Evolutionary conservation across 371 early-diverging fungal species (phyloP), one percentile per base, ranked within the genome.

Genomic region (Mortierella sp.): DNA sequence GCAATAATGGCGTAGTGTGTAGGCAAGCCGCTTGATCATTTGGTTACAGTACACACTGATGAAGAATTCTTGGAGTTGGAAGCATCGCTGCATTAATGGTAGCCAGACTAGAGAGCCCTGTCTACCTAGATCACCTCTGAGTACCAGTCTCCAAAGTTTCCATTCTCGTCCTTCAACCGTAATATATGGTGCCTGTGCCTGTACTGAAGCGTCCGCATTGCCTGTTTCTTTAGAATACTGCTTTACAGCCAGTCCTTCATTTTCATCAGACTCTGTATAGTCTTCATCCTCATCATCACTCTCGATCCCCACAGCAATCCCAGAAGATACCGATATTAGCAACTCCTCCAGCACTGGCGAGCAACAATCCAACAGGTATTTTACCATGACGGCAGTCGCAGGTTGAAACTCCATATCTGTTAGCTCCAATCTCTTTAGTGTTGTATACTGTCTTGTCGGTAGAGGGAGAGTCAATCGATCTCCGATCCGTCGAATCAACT

Each of bases 281-380:
- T n/a, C 13, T 23, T 23, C 51, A 13, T 51, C 51, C 23, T 12
- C 4, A 51, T 51, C 51, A 5, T 23, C 51, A 15, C 19, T 45
- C 31, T 67, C 73, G 5, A 58, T 45, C 54, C 68, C 68, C 1
- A 64, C 68, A 9, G 34, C 37, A 54, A 70, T 76, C 0, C 76
- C 70, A 42, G 51, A 66, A 26, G 76, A 76, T 9, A 76, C 63
- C 12, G 70, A 66, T 3, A 76, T 23, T 23, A 58, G 15, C 5
- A 76, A 49, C 31, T 70, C 76, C 54, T 76, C 76, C 22, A 76
- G 45, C 0, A 35, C 45, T 1, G 70, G 71, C 17, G 76, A 42
- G 31, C 76, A 76, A 15, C 42, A 66, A 35, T 61, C 42, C 54
- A 76, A 31, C 12, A 76, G 60, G 45, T 70, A 63, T 22, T 76